Evolutionary conservation across 176 grass and related monocot species (phyloP), one percentile per base, ranked within the genome.

Genomic region (Lolium perenne): DNA sequence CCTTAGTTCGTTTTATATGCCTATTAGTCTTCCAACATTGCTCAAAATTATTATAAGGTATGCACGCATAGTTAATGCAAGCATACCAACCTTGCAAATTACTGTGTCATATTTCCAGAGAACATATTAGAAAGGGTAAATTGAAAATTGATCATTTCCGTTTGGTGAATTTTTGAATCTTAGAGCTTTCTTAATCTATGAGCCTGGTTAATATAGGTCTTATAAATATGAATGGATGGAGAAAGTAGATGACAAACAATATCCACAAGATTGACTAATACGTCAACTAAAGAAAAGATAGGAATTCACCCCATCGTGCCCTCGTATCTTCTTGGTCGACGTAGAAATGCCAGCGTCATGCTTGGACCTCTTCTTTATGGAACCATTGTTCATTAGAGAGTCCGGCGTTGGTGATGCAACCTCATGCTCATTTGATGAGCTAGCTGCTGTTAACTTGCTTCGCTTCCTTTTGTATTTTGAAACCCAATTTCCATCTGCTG

Each of bases 391-490:
- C 60, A 63, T 71, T 70, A 80, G 77, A 79, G 88, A 84, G 29
- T 86, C 92, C 63, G 90, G 66, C 81, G 77, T 71, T 91, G 87
- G 83, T 71, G 85, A 90, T 38, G 85, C 38, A 70, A 75, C 80
- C 41, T 94, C 92, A 59, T 99, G 94, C 25, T 90, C 89, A 69
- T 91, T 87, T 60, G 92, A 99, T 64, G 90, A 77, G 61, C 88
- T 85, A 79, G 89, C 82, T 81, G 79, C 85, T 71, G 79, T 87
- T 71, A 85, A 86, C 76, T 87, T 81, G 78, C 89, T 93, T 60
- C 91, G 91, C 89, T 94, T 99, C 48, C 97, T 94, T 88, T 96
- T 99, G 32, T 91, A 90, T 90, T 96, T 99, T 60, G 89, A 86
- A 82, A 91, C 84, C 93, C 90, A 94, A 86, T 90, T 92, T 77